Conservation (phyloP, 371 early-diverging fungal species). For the Saksenaea oblongispora region DNA sequence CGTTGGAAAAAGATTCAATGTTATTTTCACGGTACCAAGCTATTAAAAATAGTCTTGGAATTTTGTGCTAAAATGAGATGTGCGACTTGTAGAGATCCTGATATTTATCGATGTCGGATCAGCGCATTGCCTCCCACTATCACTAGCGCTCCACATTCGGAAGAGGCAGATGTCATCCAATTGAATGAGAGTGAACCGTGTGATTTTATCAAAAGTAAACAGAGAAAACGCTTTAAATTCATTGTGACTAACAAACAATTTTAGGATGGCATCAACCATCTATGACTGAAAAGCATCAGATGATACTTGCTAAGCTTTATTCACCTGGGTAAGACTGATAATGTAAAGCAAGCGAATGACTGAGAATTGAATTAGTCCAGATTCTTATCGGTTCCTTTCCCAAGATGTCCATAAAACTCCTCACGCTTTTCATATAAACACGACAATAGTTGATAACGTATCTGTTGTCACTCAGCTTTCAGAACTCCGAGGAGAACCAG, state of each 20-base stretch:
- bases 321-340: slow-evolving; percentile 27
- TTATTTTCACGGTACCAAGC: slow-evolving; percentile 37
- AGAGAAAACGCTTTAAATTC: background rate
- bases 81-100: slow-evolving; percentile 37
- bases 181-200: slow-evolving; percentile 19
- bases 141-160: slow-evolving; percentile 25
- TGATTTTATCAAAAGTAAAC: slow-evolving; percentile 27
- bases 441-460: slow-evolving; percentile 12
- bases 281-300: slow-evolving; percentile 20
- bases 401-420: slow-evolving; percentile 15
- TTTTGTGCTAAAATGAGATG: background rate
- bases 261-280: slow-evolving; percentile 33
- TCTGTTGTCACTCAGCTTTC: background rate
- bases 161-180: slow-evolving; percentile 10
- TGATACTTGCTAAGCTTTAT: slow-evolving; percentile 24
- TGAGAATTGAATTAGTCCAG: slow-evolving; percentile 2
- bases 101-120: slow-evolving; percentile 36
- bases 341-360: background rate
- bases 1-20: slow-evolving; percentile 32
- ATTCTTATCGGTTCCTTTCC: slow-evolving; percentile 11
- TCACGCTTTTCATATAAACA: slow-evolving; percentile 7
- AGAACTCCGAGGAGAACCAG: background rate
- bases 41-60: background rate
- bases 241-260: background rate
- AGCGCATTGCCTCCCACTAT: slow-evolving; percentile 26